A percentile compares a stretch with the other conserved stretches of the same genome.
phyloP scores from a whole-genome alignment of 192 early-diverging fungal genomes.

The Umbelopsis ramanniana region DNA sequence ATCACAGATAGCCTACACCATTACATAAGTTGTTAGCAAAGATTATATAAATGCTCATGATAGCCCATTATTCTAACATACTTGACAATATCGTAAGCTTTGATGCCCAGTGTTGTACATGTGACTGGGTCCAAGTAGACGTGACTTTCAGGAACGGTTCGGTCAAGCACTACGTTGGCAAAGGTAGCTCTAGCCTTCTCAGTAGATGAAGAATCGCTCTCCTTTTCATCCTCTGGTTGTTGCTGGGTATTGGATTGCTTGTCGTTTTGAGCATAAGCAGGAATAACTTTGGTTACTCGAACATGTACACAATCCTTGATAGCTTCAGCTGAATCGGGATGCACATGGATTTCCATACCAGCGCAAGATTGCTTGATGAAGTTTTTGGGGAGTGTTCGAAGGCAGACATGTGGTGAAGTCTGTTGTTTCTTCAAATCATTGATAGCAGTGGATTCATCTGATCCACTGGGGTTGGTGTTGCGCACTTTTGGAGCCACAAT shows the following conservation, averaged over 20 bases:
- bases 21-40: too few species aligned
- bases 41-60: too few species aligned
- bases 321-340: conserved; percentile 45
- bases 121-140: conserved; percentile 48
- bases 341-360: conserved; percentile 42
- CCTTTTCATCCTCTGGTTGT: conserved; percentile 38
- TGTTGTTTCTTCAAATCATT: conserved; percentile 42
- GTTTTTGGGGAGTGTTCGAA: conserved; percentile 32
- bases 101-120: conserved; percentile 44
- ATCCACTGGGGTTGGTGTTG: conserved; percentile 25
- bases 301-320: conserved; percentile 34
- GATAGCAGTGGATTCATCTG: conserved; percentile 34
- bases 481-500: conserved; percentile 75
- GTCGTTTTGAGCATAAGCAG: conserved; percentile 43
- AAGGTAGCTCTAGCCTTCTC: conserved; percentile 35
- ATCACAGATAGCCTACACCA: conserved; percentile 12
- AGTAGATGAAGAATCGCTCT: conserved; percentile 33
- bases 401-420: conserved; percentile 32
- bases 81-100: conserved; percentile 57
- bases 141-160: conserved; percentile 46
- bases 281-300: conserved; percentile 46
- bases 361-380: neutral
- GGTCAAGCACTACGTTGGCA: conserved; percentile 39
- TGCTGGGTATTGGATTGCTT: conserved; percentile 1
- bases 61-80: conserved; percentile 23